A percentile compares a stretch with the other conserved stretches of the same genome.
Evolutionary conservation across 331 rosid species (phyloP).

Genomic region (Arachis monticola): DNA sequence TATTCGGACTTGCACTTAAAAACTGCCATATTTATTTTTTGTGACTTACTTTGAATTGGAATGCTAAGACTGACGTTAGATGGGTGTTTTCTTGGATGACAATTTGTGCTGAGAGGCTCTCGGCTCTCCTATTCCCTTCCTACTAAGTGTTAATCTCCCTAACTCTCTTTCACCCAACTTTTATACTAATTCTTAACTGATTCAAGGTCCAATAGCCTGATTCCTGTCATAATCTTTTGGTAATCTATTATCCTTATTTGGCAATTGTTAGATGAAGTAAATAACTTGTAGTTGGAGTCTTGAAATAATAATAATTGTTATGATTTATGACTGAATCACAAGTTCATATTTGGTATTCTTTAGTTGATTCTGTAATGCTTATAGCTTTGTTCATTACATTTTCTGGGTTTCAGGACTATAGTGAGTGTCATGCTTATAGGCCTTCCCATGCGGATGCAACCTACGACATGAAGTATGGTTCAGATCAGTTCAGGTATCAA

Average conservation of each 20-base stretch:
- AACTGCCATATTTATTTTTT: no score
- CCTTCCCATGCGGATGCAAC: conserved; percentile 99
- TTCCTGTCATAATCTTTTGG: no score
- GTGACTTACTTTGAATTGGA: no score
- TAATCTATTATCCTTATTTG: not conserved
- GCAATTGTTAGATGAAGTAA: not conserved
- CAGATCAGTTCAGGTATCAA: conserved; percentile 89
- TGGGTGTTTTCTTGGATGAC: conserved; percentile 10
- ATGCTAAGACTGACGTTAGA: not conserved
- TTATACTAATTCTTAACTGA: no score
- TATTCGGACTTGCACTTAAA: not conserved
- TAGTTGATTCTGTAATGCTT: conserved; percentile 4
- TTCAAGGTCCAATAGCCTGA: no score
- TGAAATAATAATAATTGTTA: not conserved
- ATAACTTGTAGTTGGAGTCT: not conserved
- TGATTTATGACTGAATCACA: not conserved
- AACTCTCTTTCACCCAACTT: no score
- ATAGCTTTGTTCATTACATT: conserved; percentile 1
- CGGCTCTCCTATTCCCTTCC: no score
- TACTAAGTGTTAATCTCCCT: no score
- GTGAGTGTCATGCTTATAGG: conserved; percentile 93
- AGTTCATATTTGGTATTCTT: conserved; percentile 3
- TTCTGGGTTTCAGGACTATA: conserved; percentile 73
- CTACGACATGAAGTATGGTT: conserved; percentile 96
- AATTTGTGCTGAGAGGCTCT: not conserved